A percentile compares a stretch with the other conserved stretches of the same genome.
These are phyloP conservation scores for Coemansia sp. DNA, from an alignment of 192 early-diverging fungal genomes.

Conservation along the genomic window DNA sequence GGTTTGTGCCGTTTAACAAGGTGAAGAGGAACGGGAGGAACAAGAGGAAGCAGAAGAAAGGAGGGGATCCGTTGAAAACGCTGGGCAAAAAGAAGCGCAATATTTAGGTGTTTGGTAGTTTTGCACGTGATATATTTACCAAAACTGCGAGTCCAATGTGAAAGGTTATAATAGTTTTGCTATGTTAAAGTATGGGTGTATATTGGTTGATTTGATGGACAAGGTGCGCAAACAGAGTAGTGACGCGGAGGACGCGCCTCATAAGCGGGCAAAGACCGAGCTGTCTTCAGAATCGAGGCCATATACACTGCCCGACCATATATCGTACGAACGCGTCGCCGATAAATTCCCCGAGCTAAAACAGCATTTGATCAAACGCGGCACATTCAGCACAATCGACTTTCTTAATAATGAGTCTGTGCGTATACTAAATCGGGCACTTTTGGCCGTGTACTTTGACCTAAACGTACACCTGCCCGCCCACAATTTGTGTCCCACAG, in stretches of 20 bases:
- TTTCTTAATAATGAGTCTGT: conserved; percentile 21
- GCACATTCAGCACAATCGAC: conserved; percentile 16
- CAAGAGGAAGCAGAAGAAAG: conserved; percentile 14
- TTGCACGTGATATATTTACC: neutral
- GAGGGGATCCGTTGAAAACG: conserved; percentile 34
- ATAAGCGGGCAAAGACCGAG: conserved; percentile 4
- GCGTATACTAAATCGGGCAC: conserved; percentile 27
- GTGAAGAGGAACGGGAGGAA: conserved; percentile 20
- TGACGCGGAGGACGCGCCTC: neutral
- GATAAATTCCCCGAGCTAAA: conserved; percentile 12
- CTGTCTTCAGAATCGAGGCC: neutral
- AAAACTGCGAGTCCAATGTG: neutral
- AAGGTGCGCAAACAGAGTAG: neutral
- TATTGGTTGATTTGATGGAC: neutral
- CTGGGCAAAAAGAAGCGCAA: conserved; percentile 43
- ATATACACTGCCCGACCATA: conserved; percentile 18
- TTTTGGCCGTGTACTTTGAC: conserved; percentile 37
- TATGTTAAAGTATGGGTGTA: neutral
- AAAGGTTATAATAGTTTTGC: too few species aligned
- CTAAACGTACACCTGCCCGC: conserved; percentile 23
- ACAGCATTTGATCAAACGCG: conserved; percentile 4
- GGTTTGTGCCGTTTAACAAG: conserved; percentile 53
- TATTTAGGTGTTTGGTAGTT: conserved; percentile 7
- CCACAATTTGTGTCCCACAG: conserved; percentile 31
- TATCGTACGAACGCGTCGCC: conserved; percentile 18